These are phyloP conservation scores for Penicillium soppii DNA, from an alignment of 495 filamentous ascomycete species.

Conservation along the genomic window DNA sequence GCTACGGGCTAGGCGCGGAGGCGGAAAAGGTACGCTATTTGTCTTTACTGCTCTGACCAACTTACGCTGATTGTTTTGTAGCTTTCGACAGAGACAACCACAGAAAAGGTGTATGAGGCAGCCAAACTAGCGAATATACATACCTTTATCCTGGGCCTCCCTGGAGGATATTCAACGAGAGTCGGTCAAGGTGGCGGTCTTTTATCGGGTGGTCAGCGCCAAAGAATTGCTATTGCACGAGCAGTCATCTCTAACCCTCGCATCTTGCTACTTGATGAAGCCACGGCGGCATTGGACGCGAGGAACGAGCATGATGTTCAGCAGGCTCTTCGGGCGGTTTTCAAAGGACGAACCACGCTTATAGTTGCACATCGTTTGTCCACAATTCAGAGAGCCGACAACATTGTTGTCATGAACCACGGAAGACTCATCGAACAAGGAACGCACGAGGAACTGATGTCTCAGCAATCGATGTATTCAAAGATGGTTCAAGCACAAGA, in stretches of 20 bases:
- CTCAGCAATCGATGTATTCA: constrained; percentile 39
- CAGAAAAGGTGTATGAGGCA: constrained; percentile 27
- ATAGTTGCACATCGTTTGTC: constrained; percentile 42
- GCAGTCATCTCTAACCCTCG: constrained; percentile 70
- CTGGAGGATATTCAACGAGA: constrained; percentile 46
- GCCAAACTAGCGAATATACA: constrained; percentile 35
- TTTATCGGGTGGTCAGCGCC: constrained; percentile 59
- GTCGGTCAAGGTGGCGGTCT: constrained; percentile 52
- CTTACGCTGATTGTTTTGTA: too few species aligned
- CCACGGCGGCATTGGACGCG: constrained; percentile 58
- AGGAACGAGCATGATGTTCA: constrained; percentile 47
- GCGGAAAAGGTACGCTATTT: too few species aligned
- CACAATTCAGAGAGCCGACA: constrained; percentile 56
- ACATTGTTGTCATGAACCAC: constrained; percentile 57
- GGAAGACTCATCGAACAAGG: constrained; percentile 55
- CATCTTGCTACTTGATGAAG: constrained; percentile 78
- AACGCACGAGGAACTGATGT: constrained; percentile 35
- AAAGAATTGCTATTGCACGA: constrained; percentile 62
- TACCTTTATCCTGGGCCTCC: constrained; percentile 40
- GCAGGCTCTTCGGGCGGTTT: constrained; percentile 36
- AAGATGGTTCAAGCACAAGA: constrained; percentile 40
- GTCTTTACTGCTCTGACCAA: too few species aligned
- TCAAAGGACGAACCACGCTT: constrained; percentile 37
- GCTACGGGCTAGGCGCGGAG: too few species aligned
- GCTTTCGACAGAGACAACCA: too few species aligned